A percentile compares a stretch with the other conserved stretches of the same genome.
Evolutionary conservation across 73 alveolate species (phyloP).

Genomic region (Paramecium pentaurelia): DNA sequence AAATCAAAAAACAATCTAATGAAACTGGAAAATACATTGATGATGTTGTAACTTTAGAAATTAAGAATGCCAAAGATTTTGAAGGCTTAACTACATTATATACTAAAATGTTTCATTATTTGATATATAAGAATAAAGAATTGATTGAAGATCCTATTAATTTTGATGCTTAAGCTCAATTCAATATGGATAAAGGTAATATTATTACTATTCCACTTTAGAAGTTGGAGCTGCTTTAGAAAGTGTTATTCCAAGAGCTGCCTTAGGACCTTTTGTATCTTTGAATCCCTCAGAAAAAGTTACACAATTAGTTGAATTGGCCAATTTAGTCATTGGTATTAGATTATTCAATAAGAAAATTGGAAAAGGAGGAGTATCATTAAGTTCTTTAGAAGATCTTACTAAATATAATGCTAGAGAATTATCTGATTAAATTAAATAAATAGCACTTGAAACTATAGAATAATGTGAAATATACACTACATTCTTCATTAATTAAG

Average conservation of each 20-base stretch:
- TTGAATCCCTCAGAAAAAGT: constrained; percentile 96
- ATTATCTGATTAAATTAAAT: constrained; percentile 69
- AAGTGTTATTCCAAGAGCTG: constrained; percentile 97
- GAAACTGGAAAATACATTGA: constrained; percentile 86
- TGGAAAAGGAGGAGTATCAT: constrained; percentile 95
- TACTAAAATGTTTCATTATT: constrained; percentile 81
- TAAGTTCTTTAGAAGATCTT: constrained; percentile 76
- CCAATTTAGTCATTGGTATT: constrained; percentile 97
- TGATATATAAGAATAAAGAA: constrained; percentile 80
- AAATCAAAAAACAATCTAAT: constrained; percentile 71
- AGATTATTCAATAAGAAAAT: constrained; percentile 96
- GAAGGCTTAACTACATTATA: constrained; percentile 87
- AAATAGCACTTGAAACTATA: constrained; percentile 78
- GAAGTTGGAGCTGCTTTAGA: constrained; percentile 98
- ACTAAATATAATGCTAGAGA: constrained; percentile 81
- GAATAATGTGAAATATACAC: constrained; percentile 85
- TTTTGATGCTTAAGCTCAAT: constrained; percentile 62
- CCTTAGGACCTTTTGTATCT: constrained; percentile 98
- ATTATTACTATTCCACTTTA: not conserved
- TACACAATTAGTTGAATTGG: constrained; percentile 93
- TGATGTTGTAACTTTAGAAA: constrained; percentile 87
- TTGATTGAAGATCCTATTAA: constrained; percentile 41
- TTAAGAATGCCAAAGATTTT: constrained; percentile 86
- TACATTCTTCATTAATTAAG: constrained; percentile 69
- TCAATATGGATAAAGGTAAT: constrained; percentile 82